A percentile compares a stretch with the other conserved stretches of the same genome.
Evolutionary conservation across 148 eudicot species (phyloP).

Genomic region (Oxyria digyna): DNA sequence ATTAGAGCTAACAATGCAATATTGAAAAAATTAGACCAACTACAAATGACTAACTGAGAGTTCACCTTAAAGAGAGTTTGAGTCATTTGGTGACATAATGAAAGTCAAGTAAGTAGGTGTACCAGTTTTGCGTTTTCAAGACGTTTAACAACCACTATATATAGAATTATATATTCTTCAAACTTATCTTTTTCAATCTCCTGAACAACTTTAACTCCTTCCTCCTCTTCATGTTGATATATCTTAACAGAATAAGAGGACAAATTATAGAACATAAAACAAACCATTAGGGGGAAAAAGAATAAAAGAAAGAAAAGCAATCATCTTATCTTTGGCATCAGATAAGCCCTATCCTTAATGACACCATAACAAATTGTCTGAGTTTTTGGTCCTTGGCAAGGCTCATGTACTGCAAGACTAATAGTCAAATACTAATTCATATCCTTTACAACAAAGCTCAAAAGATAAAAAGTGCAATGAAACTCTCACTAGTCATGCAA

Average conservation of each 20-base stretch:
- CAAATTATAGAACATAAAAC: not conserved
- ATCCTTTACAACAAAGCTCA: not conserved
- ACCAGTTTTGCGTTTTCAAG: slow-evolving; percentile 26
- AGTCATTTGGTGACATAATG: not conserved
- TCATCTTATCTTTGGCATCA: too few relatives aligned
- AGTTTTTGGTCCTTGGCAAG: not conserved
- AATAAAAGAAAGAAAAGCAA: not conserved
- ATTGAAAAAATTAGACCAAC: too few relatives aligned
- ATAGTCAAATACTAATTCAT: not conserved
- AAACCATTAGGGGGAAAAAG: not conserved
- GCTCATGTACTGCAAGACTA: not conserved
- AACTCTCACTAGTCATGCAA: not conserved
- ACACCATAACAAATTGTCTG: not conserved
- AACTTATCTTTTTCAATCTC: slow-evolving; percentile 43
- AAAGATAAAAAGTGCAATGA: not conserved
- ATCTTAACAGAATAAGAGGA: slow-evolving; percentile 27
- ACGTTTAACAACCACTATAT: slow-evolving; percentile 52
- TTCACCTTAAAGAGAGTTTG: too few relatives aligned
- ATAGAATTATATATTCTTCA: slow-evolving; percentile 57
- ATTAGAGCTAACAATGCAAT: too few relatives aligned
- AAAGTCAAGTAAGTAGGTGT: not conserved
- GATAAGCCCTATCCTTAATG: not conserved
- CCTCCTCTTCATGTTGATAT: slow-evolving; percentile 60
- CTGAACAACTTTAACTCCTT: slow-evolving; percentile 61
- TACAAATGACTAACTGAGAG: too few relatives aligned